These are phyloP conservation scores for Candida manassasensis DNA, from an alignment of 805 yeast genomes.

Conservation along the genomic window DNA sequence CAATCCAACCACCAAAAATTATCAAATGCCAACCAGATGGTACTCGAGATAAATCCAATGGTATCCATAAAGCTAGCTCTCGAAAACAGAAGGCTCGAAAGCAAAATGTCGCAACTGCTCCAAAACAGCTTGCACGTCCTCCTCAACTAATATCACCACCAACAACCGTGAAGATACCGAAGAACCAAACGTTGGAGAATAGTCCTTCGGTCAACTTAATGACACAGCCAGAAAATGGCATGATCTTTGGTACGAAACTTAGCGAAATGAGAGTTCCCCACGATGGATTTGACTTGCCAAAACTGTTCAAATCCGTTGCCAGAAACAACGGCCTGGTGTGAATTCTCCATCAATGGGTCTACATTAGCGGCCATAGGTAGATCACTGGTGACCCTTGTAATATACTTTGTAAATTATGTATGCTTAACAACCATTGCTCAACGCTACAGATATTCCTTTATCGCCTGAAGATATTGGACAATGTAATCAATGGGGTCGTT, in stretches of 20 bases:
- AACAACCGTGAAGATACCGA: not conserved
- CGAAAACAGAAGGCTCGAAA: no score
- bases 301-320: not conserved
- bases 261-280: slow-evolving; percentile 3
- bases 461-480: slow-evolving; percentile 7
- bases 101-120: no score
- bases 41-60: slow-evolving; percentile 1
- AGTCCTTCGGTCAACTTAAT: slow-evolving; percentile 5
- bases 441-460: slow-evolving; percentile 9
- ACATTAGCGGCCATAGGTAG: no score
- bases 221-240: not conserved
- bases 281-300: slow-evolving; percentile 9
- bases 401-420: slow-evolving; percentile 1
- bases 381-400: no score
- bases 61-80: slow-evolving; percentile 2
- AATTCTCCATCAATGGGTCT: no score
- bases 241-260: slow-evolving; percentile 8
- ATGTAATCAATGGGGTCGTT: slow-evolving; percentile 4
- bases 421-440: not conserved
- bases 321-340: no score
- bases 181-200: slow-evolving; percentile 1
- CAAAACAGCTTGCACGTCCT: no score
- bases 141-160: no score
- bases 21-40: slow-evolving; percentile 4
- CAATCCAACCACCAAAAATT: slow-evolving; percentile 24